Evolutionary conservation across 345 rosid genomes (phyloP), one percentile per base, ranked within the genome.

Genomic region (Acer negundo): DNA sequence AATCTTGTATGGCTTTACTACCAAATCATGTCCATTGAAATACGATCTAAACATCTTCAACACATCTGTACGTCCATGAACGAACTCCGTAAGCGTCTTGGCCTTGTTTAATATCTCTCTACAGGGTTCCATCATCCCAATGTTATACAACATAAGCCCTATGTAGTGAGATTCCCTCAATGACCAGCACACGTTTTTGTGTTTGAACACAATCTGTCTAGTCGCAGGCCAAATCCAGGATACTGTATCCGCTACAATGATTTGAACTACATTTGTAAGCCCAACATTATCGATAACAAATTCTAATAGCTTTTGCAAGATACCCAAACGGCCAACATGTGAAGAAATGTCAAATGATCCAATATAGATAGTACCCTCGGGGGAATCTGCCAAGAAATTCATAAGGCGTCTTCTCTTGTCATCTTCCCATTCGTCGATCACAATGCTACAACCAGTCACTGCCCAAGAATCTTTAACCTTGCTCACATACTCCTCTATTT

Each of bases 111-210:
- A 22, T 70, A 80, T 53, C 51, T 47, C 75, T 59, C 42, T 75
- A 49, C 78, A 55, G 7, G 80, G 70, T 70, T 26, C 72, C 67
- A 82, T 56, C 62, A 42, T 74, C 17, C 64, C 82, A 15, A 86
- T 76, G 56, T 81, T 83, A 72, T 77, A 77, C 15, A 90, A 82
- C 86, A 92, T 82, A 65, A 87, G 83, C 80, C 85, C 86, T 10
- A 89, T 80, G 80, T 90, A 90, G 23, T 84, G 86, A 56, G 92
- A 85, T 46, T 89, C 82, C 75, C 89, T 79, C 53, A 77, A 78
- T n/a, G 84, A 79, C 93, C 91, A 88, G 74, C 86, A 87, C 20
- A 80, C 42, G 4, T 75, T 70, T 76, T 51, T 69, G 20, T 75
- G 71, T 42, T 24, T 80, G 5, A 73, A 74, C 56, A 68, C 62